A percentile compares a stretch with the other conserved stretches of the same genome.
Evolutionary conservation across 371 early-diverging fungal species (phyloP).

Genomic region (Apophysomyces ossiformis): DNA sequence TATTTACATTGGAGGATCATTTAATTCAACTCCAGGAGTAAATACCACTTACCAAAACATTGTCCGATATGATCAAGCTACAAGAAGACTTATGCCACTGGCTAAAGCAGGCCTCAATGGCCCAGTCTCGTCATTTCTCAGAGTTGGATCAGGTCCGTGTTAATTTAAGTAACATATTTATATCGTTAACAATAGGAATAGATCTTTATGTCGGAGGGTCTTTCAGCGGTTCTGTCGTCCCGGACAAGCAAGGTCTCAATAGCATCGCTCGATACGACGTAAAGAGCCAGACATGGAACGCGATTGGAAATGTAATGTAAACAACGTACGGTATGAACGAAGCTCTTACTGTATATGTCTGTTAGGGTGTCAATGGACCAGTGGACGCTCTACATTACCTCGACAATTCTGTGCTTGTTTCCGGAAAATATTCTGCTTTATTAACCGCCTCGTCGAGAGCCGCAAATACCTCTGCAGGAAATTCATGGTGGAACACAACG

Average conservation of each 20-base stretch:
- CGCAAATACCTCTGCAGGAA: slow-evolving; percentile 23
- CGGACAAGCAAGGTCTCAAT: slow-evolving; percentile 14
- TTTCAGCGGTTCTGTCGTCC: slow-evolving; percentile 26
- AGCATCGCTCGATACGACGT: slow-evolving; percentile 33
- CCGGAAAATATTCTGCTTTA: slow-evolving; percentile 35
- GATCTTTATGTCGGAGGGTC: slow-evolving; percentile 46
- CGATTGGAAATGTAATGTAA: slow-evolving; percentile 17
- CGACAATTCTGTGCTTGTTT: slow-evolving; percentile 25
- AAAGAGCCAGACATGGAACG: slow-evolving; percentile 25
- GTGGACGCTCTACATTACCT: slow-evolving; percentile 23
- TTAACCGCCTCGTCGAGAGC: slow-evolving; percentile 1
- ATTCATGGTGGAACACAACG: slow-evolving; percentile 37
- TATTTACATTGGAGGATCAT: slow-evolving; percentile 44
- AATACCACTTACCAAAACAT: slow-evolving; percentile 33
- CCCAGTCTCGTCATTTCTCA: slow-evolving; percentile 21
- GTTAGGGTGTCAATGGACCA: slow-evolving; percentile 43
- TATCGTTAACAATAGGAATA: neutral
- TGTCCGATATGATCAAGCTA: slow-evolving; percentile 26
- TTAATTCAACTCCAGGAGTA: slow-evolving; percentile 23
- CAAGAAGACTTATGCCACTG: slow-evolving; percentile 24
- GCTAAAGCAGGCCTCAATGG: slow-evolving; percentile 32
- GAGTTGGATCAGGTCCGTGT: slow-evolving; percentile 19
- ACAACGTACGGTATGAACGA: neutral
- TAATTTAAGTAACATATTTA: too few relatives aligned
- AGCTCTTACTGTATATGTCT: slow-evolving; percentile 3